Evolutionary conservation across 2,329 filamentous ascomycete species (phyloP).

Genomic region (Diplodia sapinea): DNA sequence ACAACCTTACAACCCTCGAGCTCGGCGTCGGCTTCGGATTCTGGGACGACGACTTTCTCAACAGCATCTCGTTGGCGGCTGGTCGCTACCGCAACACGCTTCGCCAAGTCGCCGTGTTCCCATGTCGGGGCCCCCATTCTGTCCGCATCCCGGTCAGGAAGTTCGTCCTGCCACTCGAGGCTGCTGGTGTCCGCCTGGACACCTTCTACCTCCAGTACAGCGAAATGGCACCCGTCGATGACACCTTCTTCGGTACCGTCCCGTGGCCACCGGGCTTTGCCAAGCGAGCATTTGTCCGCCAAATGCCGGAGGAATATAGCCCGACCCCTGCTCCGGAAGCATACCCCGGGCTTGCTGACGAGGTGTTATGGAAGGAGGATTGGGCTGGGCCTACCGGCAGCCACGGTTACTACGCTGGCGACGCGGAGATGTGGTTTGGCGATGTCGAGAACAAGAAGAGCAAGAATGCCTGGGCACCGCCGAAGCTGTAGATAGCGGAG

Average conservation of each 20-base stretch:
- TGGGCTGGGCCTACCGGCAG: not conserved
- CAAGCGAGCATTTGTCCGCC: not conserved
- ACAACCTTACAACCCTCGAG: no score
- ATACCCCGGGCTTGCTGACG: no score
- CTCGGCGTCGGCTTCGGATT: no score
- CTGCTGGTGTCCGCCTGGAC: not conserved
- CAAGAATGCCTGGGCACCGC: not conserved
- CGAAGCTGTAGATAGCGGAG: not conserved
- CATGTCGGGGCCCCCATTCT: no score
- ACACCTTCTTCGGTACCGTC: not conserved
- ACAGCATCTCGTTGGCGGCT: no score
- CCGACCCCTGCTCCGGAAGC: no score
- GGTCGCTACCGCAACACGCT: not conserved
- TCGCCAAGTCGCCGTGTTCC: not conserved
- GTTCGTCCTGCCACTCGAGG: not conserved
- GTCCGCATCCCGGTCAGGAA: no score
- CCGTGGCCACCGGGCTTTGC: not conserved
- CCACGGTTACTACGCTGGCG: not conserved
- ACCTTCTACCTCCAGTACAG: not conserved
- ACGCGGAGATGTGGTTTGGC: not conserved
- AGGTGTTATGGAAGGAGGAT: no score
- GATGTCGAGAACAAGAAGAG: not conserved
- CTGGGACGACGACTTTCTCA: no score
- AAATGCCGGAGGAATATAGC: no score
- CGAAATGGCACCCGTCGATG: no score